phyloP scores from a whole-genome alignment of 2,329 filamentous ascomycete genomes.

The Sphaerulina musiva region DNA sequence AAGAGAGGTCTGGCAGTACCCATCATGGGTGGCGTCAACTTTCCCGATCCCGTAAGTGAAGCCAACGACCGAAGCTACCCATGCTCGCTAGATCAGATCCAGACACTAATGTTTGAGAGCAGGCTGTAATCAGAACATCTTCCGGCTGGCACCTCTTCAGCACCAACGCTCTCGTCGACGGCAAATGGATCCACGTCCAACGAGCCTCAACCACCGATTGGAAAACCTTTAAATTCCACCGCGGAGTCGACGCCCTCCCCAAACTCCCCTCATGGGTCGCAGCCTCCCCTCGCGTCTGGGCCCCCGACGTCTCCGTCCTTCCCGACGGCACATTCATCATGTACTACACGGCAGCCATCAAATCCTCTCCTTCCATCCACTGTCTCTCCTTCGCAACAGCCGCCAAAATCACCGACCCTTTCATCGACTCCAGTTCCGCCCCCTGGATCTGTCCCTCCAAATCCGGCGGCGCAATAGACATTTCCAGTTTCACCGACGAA shows the following conservation, averaged over 20 bases:
- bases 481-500: conserved; percentile 28
- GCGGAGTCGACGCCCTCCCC: conserved; percentile 48
- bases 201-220: conserved; percentile 36
- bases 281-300: conserved; percentile 49
- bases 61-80: not conserved
- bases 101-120: not conserved
- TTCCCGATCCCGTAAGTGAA: conserved; percentile 37
- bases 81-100: too few relatives aligned
- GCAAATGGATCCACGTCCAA: conserved; percentile 34
- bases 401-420: conserved; percentile 23
- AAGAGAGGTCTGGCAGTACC: conserved; percentile 18
- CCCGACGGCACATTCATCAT: conserved; percentile 31
- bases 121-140: conserved; percentile 28
- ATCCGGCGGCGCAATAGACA: conserved; percentile 33
- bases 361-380: conserved; percentile 23
- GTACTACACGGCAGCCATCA: conserved; percentile 32
- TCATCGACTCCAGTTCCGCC: conserved; percentile 20
- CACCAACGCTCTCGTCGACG: conserved; percentile 33
- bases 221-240: conserved; percentile 30
- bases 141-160: conserved; percentile 37
- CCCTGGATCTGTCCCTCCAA: conserved; percentile 29
- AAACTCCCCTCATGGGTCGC: conserved; percentile 46
- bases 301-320: conserved; percentile 51
- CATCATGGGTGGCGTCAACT: conserved; percentile 38
- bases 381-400: conserved; percentile 33